Conservation (phyloP, 768 basidiomycete species). For the Suillus bovinus region DNA sequence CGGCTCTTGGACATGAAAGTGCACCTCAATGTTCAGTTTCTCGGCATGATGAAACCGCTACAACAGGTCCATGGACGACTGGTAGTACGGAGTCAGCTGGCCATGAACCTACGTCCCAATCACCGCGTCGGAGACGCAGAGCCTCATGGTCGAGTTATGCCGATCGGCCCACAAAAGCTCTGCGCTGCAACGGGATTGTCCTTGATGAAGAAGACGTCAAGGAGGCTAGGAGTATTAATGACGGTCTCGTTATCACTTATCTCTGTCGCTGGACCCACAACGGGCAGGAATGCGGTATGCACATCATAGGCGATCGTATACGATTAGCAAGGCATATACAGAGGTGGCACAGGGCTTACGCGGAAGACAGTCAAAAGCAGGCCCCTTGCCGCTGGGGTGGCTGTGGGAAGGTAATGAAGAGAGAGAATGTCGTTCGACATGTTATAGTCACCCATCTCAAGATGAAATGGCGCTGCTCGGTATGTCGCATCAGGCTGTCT, state of each 20-base stretch:
- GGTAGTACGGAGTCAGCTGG: not conserved
- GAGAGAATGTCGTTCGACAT: constrained; percentile 34
- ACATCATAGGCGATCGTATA: constrained; percentile 27
- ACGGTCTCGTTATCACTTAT: constrained; percentile 20
- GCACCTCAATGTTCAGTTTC: not conserved
- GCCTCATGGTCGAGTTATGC: constrained; percentile 2
- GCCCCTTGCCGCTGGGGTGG: constrained; percentile 24
- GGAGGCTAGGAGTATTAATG: constrained; percentile 8
- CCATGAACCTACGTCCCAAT: not conserved
- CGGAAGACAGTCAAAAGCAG: constrained; percentile 12
- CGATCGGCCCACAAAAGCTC: not conserved
- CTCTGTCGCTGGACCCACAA: constrained; percentile 26
- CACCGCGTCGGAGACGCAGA: not conserved
- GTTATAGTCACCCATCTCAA: constrained; percentile 27
- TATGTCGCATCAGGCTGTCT: constrained; percentile 27
- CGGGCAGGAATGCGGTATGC: constrained; percentile 25
- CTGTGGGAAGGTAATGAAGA: constrained; percentile 31
- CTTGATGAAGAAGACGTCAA: constrained; percentile 2
- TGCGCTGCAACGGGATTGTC: not conserved
- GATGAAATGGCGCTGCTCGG: constrained; percentile 31
- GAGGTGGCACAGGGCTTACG: constrained; percentile 22
- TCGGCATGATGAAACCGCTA: not conserved
- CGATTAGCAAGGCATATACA: constrained; percentile 31
- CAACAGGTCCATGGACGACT: not conserved
- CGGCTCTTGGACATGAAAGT: not conserved